Evolutionary conservation across 176 grass and related monocot genomes (phyloP).

Genomic region (Cymbopogon citratus): DNA sequence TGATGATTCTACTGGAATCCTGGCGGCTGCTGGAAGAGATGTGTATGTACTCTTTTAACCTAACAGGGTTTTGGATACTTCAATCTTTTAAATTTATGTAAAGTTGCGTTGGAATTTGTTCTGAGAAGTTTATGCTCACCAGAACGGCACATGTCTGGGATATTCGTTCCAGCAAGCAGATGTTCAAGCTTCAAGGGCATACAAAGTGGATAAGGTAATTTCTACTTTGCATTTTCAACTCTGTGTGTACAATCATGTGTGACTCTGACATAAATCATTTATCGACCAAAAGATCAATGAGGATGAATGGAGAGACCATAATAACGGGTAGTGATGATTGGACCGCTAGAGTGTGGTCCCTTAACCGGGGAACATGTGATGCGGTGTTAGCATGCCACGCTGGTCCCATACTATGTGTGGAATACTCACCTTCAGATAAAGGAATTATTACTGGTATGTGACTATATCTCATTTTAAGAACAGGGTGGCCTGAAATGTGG

Average conservation of each 20-base stretch:
- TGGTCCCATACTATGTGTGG: slow-evolving; percentile 84
- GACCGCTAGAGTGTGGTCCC: slow-evolving; percentile 97
- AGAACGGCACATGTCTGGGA: slow-evolving; percentile 96
- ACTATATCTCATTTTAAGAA: slow-evolving; percentile 19
- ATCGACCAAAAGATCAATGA: slow-evolving; percentile 65
- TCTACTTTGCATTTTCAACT: slow-evolving; percentile 1
- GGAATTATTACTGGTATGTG: slow-evolving; percentile 91
- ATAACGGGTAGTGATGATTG: slow-evolving; percentile 99
- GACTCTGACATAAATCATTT: slow-evolving; percentile 18
- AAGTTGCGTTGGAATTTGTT: slow-evolving; percentile 16
- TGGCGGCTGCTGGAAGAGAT: slow-evolving; percentile 93
- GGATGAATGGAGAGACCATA: slow-evolving; percentile 86
- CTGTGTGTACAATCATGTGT: background rate
- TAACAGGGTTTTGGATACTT: slow-evolving; percentile 27
- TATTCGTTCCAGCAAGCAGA: slow-evolving; percentile 82
- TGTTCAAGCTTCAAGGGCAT: slow-evolving; percentile 96
- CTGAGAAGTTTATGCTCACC: slow-evolving; percentile 20
- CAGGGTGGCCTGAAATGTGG: slow-evolving; percentile 6
- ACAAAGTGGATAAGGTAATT: slow-evolving; percentile 97
- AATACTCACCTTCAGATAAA: slow-evolving; percentile 94
- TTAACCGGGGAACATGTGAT: slow-evolving; percentile 80
- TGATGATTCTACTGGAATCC: slow-evolving; percentile 84
- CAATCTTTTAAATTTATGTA: slow-evolving; percentile 14
- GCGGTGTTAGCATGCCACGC: slow-evolving; percentile 94
- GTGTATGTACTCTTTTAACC: slow-evolving; percentile 53